phyloP scores from a whole-genome alignment of 108 stramenopile genomes.

The Seminavis robusta region DNA sequence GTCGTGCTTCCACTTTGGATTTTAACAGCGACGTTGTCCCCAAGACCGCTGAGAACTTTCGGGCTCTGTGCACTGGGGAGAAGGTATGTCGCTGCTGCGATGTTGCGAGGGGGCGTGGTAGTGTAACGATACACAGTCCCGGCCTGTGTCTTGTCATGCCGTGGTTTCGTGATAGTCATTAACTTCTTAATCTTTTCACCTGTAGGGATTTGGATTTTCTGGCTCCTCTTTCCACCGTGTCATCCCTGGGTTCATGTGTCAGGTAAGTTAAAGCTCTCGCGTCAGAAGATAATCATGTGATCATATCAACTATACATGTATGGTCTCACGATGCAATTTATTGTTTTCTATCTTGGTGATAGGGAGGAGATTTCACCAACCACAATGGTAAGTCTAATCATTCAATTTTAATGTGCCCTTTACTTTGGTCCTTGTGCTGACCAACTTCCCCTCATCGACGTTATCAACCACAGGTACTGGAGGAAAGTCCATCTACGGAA shows the following conservation, averaged over 20 bases:
- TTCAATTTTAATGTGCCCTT: background rate
- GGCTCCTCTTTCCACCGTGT: constrained; percentile 94
- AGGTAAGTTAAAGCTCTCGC: constrained; percentile 21
- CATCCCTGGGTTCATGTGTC: constrained; percentile 90
- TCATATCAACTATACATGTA: background rate
- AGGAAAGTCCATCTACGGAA: constrained; percentile 81
- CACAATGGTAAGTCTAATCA: constrained; percentile 66
- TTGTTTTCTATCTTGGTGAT: background rate
- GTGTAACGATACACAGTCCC: background rate
- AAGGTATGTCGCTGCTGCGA: constrained; percentile 56
- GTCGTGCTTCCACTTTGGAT: constrained; percentile 85
- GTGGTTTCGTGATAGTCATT: background rate
- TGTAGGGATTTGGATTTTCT: constrained; percentile 57
- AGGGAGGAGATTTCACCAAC: constrained; percentile 86
- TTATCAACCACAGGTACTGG: constrained; percentile 34
- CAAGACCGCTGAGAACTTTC: constrained; percentile 91
- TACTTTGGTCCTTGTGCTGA: background rate
- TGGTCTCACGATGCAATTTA: background rate
- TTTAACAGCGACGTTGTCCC: constrained; percentile 92
- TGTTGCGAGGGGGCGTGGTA: constrained; percentile 8
- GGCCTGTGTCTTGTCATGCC: background rate
- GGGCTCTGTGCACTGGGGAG: constrained; percentile 79
- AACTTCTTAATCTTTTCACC: background rate
- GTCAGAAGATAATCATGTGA: background rate
- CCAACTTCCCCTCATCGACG: constrained; percentile 7